phyloP scores from a whole-genome alignment of 23 red algal species.

The Chondrus crispus region DNA sequence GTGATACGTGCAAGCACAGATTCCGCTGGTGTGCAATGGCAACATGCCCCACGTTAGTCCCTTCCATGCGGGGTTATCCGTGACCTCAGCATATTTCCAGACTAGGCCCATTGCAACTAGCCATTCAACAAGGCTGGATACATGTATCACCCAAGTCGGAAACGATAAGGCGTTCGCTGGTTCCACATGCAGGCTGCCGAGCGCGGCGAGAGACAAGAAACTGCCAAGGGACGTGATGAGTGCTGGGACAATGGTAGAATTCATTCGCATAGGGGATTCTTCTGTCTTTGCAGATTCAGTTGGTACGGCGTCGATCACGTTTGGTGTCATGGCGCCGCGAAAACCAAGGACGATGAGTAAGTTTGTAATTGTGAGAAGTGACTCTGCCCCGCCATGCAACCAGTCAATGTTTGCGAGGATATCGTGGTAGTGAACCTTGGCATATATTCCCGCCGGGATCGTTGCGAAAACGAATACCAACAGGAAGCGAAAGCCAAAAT shows the following conservation, averaged over 20 bases:
- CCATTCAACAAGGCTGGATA: slow-evolving; percentile 77
- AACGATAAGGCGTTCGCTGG: slow-evolving; percentile 74
- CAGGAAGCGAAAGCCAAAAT: slow-evolving; percentile 81
- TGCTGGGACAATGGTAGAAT: neutral
- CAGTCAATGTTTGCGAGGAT: slow-evolving; percentile 94
- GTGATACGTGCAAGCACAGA: slow-evolving; percentile 77
- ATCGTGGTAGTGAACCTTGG: slow-evolving; percentile 63
- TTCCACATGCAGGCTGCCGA: slow-evolving; percentile 35
- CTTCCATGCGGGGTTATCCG: slow-evolving; percentile 51
- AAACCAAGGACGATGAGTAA: slow-evolving; percentile 78
- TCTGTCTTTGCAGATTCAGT: neutral
- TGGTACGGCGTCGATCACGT: neutral
- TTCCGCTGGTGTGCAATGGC: slow-evolving; percentile 75
- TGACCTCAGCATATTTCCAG: slow-evolving; percentile 50
- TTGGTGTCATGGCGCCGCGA: neutral
- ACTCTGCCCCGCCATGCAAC: slow-evolving; percentile 88
- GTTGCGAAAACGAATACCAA: slow-evolving; percentile 89
- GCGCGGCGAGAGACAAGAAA: neutral
- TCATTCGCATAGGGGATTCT: neutral
- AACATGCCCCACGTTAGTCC: slow-evolving; percentile 85
- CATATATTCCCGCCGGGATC: slow-evolving; percentile 84
- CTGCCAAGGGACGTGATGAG: neutral
- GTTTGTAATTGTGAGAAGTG: slow-evolving; percentile 82
- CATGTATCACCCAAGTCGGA: slow-evolving; percentile 78
- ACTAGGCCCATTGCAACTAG: slow-evolving; percentile 73